Base-by-base conservation (phyloP, 2,329 filamentous ascomycete genomes). In the Clonostachys sp. region DNA sequence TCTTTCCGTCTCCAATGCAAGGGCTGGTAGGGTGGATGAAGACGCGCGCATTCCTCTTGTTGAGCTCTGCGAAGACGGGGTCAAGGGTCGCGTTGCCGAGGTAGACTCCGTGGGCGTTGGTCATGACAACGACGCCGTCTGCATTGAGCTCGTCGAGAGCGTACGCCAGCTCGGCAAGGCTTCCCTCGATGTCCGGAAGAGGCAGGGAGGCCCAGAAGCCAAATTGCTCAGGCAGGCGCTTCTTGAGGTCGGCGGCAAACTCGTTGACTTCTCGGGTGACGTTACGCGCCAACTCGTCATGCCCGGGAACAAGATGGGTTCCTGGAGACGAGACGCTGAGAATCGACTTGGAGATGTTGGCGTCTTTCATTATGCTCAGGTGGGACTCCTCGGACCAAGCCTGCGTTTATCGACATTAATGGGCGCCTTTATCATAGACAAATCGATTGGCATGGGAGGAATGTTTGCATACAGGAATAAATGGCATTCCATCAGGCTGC, bases 11-110 rank as follows among this genome's bases (percentile, higher is more conserved):
- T 36, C 55, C 44, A 14, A 48, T 53, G 48, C 66, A 72, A 0
- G 72, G 73, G 14, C 64, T 74, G 1, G 75, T 80, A 1, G 76
- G 77, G 47, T 82, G 78, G 41, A 80, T 71, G 55, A 82, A 81
- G 1, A 80, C 63, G 2, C 66, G 70, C 0, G 72, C 72, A 5
- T 71, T 63, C 2, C 73, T 57, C 4, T 58, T 53, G 46, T 80
- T 72, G 24, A 82, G 57, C 35, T 68, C 71, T 3, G 68, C 63
- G 51, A 77, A 80, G 12, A 81, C 62, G 0, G 63, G 58, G 18
- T 72, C 67, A 30, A 81, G 65, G 2, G 51, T 53, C 1, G 60
- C 49, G 49, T 77, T 69, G 5, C 78, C 78, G 1, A 80, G 58
- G 53, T 81, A 81, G 12, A 68, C 53, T 6, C 77, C 77, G 42